Evolutionary conservation across 352 stramenopile genomes (phyloP).

Genomic region (Blastocystis sp.): DNA sequence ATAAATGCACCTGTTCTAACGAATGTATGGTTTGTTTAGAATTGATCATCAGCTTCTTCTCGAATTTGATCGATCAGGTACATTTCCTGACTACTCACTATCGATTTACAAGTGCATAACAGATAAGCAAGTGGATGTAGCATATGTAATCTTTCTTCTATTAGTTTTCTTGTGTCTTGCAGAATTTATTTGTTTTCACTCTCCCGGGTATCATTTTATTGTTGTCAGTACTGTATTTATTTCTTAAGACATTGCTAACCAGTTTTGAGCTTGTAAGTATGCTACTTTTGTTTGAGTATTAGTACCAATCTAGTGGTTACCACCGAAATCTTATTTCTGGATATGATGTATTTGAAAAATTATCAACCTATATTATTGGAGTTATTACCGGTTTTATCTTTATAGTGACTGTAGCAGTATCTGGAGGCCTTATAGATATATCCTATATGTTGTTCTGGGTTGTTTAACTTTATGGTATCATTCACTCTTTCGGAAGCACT

Average conservation of each 20-base stretch:
- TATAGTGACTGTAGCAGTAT: background rate
- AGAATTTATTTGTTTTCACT: background rate
- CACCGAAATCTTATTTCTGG: background rate
- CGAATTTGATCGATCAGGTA: background rate
- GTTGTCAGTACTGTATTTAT: background rate
- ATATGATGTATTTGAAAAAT: slow-evolving; percentile 6
- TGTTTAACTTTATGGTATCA: too few relatives aligned
- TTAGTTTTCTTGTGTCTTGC: background rate
- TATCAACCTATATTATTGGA: background rate
- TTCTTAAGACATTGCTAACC: background rate
- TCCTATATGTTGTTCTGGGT: too few relatives aligned
- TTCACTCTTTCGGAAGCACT: too few relatives aligned
- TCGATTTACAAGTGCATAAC: background rate
- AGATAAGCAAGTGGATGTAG: background rate
- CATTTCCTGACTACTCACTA: background rate
- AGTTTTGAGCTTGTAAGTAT: background rate
- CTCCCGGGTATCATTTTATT: background rate
- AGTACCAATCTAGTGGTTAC: background rate
- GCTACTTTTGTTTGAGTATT: background rate
- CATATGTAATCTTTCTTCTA: background rate
- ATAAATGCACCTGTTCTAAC: too few relatives aligned
- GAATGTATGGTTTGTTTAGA: background rate
- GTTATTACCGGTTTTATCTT: background rate
- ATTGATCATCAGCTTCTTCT: background rate
- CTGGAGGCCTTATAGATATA: too few relatives aligned